phyloP scores from a whole-genome alignment of 2,329 filamentous ascomycete species.

The Aspergillus carbonarius region DNA sequence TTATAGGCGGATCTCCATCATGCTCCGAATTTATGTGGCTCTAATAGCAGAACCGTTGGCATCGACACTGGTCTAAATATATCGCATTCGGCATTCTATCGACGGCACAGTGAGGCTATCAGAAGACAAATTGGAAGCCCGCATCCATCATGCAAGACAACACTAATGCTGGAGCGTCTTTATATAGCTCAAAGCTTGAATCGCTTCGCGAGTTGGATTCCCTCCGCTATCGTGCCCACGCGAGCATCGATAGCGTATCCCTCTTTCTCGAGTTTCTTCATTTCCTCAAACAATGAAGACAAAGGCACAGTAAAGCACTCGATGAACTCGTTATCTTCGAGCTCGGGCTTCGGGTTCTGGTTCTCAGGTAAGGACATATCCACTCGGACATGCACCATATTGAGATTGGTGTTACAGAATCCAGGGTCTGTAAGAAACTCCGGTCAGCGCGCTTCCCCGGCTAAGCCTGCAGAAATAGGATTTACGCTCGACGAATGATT shows the following conservation, averaged over 20 bases:
- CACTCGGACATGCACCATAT: conserved; percentile 67
- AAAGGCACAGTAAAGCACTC: conserved; percentile 72
- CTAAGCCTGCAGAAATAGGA: background rate
- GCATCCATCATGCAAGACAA: background rate
- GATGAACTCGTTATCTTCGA: conserved; percentile 81
- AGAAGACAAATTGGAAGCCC: background rate
- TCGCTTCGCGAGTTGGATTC: conserved; percentile 68
- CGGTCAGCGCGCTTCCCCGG: background rate
- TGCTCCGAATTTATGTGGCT: background rate
- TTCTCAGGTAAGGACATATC: conserved; percentile 70
- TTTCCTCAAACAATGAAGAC: conserved; percentile 63
- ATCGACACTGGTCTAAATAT: background rate
- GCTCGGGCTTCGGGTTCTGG: conserved; percentile 64
- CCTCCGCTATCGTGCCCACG: conserved; percentile 74
- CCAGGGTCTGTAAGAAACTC: conserved; percentile 42
- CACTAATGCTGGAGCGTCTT: conserved; percentile 38
- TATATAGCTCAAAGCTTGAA: conserved; percentile 24
- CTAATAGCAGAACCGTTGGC: background rate
- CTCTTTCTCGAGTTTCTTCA: conserved; percentile 64
- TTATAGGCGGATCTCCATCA: conserved; percentile 26
- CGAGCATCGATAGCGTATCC: conserved; percentile 78
- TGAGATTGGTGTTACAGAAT: conserved; percentile 51
- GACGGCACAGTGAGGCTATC: background rate
- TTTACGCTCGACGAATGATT: background rate
- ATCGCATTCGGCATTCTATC: background rate